A percentile compares a stretch with the other conserved stretches of the same genome.
Conservation (phyloP, 805 yeast genomes). For the Isabelozyma pseudorhagii region DNA sequence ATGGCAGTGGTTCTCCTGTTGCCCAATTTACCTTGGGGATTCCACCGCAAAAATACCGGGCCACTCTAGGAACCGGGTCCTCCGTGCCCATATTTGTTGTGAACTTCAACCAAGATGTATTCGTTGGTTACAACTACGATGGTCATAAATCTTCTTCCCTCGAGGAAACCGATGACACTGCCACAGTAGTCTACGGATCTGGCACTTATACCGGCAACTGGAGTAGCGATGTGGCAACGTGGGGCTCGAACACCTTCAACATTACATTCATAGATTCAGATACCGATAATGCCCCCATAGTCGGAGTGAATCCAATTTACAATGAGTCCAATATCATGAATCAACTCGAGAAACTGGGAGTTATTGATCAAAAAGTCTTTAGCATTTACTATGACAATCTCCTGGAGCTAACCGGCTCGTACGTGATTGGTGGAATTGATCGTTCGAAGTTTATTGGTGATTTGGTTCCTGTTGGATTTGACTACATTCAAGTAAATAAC, state of each 20-base stretch:
- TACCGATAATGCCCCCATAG: not conserved
- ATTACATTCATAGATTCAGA: not conserved
- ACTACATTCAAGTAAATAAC: not conserved
- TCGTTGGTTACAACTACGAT: not conserved
- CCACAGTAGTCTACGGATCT: not conserved
- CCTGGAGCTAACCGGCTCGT: not conserved
- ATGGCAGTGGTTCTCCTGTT: not conserved
- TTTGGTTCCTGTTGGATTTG: not conserved
- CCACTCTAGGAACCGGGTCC: not conserved
- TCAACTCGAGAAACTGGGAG: not conserved
- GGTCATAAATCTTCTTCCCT: not conserved
- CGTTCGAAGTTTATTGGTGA: not conserved
- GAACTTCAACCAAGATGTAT: not conserved
- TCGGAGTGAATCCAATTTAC: not conserved
- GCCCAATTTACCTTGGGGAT: not conserved
- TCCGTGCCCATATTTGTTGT: not conserved
- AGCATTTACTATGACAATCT: not conserved
- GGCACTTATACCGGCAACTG: not conserved
- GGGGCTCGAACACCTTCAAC: not conserved
- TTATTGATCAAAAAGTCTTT: not conserved
- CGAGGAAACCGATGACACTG: not conserved
- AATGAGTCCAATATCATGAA: not conserved
- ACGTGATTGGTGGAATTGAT: not conserved
- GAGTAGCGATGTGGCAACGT: not conserved
- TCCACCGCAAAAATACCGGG: not conserved